These are phyloP conservation scores for Elsinoe arachidis DNA, from an alignment of 2,329 filamentous ascomycete species.

Conservation along the genomic window DNA sequence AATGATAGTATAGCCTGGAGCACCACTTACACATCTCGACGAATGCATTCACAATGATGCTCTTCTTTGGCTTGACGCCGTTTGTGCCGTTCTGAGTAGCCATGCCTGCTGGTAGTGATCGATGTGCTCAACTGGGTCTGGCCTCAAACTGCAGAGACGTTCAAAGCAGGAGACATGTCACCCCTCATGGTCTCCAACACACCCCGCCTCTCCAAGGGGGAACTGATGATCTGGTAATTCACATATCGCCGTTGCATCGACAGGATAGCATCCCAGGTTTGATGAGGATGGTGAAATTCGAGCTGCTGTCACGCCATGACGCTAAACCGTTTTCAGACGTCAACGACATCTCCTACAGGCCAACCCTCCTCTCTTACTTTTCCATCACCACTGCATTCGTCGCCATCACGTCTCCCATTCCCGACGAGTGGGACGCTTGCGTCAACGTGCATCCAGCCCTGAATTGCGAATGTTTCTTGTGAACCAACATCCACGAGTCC, in stretches of 20 bases:
- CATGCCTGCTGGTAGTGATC: neutral
- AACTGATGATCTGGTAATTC: neutral
- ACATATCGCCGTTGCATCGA: neutral
- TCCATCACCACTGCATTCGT: neutral
- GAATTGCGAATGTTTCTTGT: neutral
- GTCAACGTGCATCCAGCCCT: slow-evolving; percentile 7
- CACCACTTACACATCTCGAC: slow-evolving; percentile 30
- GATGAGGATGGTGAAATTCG: slow-evolving; percentile 6
- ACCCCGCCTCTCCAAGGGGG: neutral
- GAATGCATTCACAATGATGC: slow-evolving; percentile 36
- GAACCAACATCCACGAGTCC: neutral
- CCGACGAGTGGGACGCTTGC: neutral
- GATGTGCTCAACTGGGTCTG: neutral
- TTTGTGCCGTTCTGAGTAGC: neutral
- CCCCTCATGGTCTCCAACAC: neutral
- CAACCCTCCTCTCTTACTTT: neutral
- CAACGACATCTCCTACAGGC: neutral
- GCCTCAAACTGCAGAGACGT: neutral
- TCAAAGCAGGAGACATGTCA: neutral
- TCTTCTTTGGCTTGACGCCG: slow-evolving; percentile 24
- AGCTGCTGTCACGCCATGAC: slow-evolving; percentile 6
- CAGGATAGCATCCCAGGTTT: neutral
- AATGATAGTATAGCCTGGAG: no score
- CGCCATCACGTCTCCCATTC: neutral
- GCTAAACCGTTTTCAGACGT: neutral